Conservation (phyloP, 352 stramenopile genomes). For the Bremia lactucae region DNA sequence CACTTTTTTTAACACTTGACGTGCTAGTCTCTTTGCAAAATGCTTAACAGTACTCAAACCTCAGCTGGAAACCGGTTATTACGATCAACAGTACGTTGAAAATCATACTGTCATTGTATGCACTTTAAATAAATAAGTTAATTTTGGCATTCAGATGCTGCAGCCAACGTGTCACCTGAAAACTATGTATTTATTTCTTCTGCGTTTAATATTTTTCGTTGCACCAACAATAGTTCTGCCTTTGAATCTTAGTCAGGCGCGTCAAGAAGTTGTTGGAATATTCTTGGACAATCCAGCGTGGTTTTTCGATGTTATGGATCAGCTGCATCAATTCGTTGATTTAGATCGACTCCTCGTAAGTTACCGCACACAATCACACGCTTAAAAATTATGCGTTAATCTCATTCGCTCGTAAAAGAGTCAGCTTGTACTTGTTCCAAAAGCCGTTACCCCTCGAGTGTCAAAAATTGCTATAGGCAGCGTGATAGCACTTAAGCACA, state of each 20-base stretch:
- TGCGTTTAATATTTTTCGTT: too few species aligned
- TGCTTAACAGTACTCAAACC: slow-evolving; percentile 73
- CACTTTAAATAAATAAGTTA: slow-evolving; percentile 3
- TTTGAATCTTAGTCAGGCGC: slow-evolving; percentile 31
- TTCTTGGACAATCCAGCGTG: slow-evolving; percentile 72
- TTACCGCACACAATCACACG: neutral
- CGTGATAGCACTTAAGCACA: slow-evolving; percentile 78
- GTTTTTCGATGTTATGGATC: slow-evolving; percentile 76
- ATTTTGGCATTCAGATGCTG: slow-evolving; percentile 41
- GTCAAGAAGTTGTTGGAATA: slow-evolving; percentile 59
- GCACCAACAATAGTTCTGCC: too few species aligned
- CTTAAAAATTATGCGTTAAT: too few species aligned
- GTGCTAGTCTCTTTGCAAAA: slow-evolving; percentile 56
- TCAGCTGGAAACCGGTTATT: slow-evolving; percentile 64
- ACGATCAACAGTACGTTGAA: slow-evolving; percentile 48
- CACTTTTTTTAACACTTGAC: neutral
- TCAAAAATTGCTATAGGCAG: slow-evolving; percentile 67
- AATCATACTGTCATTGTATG: neutral
- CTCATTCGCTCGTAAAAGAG: slow-evolving; percentile 17
- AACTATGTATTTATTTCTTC: slow-evolving; percentile 44
- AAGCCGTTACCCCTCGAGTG: slow-evolving; percentile 55
- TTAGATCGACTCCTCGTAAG: slow-evolving; percentile 64
- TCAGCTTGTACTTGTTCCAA: slow-evolving; percentile 72
- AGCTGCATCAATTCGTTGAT: slow-evolving; percentile 58
- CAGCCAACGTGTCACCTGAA: slow-evolving; percentile 67